phyloP scores from a whole-genome alignment of 202 grass and related monocot species.

The Cymbopogon flexuosus region DNA sequence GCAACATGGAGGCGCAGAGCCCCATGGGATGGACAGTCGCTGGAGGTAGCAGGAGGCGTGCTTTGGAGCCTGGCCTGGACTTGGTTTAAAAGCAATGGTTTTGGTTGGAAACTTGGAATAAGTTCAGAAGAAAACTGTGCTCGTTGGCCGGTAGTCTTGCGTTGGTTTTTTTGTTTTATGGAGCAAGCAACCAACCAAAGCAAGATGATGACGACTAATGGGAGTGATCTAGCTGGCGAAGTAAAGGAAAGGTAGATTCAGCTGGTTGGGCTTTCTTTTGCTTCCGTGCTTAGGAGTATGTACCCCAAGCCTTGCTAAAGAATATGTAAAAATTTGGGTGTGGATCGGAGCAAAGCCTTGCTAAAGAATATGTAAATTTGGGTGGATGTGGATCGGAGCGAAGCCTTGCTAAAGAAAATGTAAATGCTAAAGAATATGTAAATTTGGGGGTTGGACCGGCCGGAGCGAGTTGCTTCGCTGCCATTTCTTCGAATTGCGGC shows the following conservation, averaged over 20 bases:
- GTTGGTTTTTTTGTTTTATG: slow-evolving; percentile 27
- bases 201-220: background rate
- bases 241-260: slow-evolving; percentile 36
- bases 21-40: slow-evolving; percentile 20
- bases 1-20: slow-evolving; percentile 37
- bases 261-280: background rate
- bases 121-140: background rate
- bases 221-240: slow-evolving; percentile 14
- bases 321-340: slow-evolving; percentile 13
- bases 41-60: background rate
- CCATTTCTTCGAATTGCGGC: background rate
- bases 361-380: slow-evolving; percentile 17
- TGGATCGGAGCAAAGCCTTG: background rate
- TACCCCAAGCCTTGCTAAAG: background rate
- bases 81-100: no score
- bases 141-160: background rate
- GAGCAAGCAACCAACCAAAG: slow-evolving; percentile 14
- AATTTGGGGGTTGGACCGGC: no score
- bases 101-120: background rate
- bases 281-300: slow-evolving; percentile 32
- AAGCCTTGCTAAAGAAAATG: slow-evolving; percentile 7
- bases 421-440: no score
- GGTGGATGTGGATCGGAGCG: background rate
- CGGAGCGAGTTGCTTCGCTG: slow-evolving; percentile 20
- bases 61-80: background rate